phyloP scores from a whole-genome alignment of 2,329 filamentous ascomycete species.

The Ceratocystis colombiana region DNA sequence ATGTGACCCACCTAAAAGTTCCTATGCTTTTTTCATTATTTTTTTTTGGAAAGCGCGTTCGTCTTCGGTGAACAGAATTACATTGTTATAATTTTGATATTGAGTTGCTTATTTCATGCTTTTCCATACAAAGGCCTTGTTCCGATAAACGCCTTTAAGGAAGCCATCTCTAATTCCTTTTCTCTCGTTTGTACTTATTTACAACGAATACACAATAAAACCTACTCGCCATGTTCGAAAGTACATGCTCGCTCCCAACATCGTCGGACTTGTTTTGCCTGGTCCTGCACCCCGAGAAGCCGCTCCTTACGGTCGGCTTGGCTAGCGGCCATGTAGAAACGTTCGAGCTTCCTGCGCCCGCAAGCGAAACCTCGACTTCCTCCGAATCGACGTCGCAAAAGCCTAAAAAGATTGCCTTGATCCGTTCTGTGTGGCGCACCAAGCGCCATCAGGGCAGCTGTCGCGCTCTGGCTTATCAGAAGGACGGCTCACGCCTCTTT shows the following conservation, averaged over 20 bases:
- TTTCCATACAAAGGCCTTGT: neutral
- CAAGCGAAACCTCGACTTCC: conserved; percentile 30
- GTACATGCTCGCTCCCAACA: conserved; percentile 79
- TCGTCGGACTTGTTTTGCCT: conserved; percentile 80
- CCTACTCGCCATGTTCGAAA: conserved; percentile 64
- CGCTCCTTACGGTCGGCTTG: conserved; percentile 76
- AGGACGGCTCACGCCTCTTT: conserved; percentile 63
- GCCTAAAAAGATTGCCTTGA: conserved; percentile 51
- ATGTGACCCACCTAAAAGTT: conserved; percentile 23
- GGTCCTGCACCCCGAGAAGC: conserved; percentile 72
- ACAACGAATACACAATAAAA: neutral
- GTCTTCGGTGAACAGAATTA: neutral
- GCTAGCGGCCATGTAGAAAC: conserved; percentile 77
- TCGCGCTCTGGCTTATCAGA: conserved; percentile 64
- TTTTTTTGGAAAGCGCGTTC: neutral
- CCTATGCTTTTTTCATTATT: conserved; percentile 11
- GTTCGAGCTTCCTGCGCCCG: conserved; percentile 54
- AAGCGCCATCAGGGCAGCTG: conserved; percentile 90
- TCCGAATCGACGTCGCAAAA: conserved; percentile 42
- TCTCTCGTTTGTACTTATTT: neutral
- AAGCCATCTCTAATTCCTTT: neutral
- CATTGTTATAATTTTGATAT: neutral
- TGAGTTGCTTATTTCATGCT: neutral
- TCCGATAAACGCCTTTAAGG: neutral
- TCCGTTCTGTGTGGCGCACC: conserved; percentile 79